A percentile compares a stretch with the other conserved stretches of the same genome.
These are phyloP conservation scores for Fusarium sp. DNA, from an alignment of 2,329 filamentous ascomycete genomes.

Conservation along the genomic window DNA sequence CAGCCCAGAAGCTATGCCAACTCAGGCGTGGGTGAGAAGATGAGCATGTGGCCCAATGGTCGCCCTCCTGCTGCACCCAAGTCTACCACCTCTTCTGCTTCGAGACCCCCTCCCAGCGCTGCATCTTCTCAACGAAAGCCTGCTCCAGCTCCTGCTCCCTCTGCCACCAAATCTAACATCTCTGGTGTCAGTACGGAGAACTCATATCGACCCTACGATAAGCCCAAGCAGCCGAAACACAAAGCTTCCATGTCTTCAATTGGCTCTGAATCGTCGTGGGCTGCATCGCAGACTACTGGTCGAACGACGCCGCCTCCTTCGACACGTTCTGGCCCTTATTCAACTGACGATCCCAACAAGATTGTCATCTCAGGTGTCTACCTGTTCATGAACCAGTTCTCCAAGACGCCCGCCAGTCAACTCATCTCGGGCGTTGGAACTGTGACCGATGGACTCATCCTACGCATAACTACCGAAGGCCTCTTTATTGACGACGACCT, in stretches of 20 bases:
- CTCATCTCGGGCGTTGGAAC: slow-evolving; percentile 85
- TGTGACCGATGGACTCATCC: slow-evolving; percentile 91
- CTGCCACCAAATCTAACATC: slow-evolving; percentile 68
- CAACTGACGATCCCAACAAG: slow-evolving; percentile 93
- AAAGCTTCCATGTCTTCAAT: slow-evolving; percentile 77
- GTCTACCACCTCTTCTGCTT: slow-evolving; percentile 45
- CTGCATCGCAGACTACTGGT: slow-evolving; percentile 84
- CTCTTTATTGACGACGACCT: slow-evolving; percentile 98
- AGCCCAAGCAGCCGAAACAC: slow-evolving; percentile 69
- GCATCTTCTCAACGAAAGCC: slow-evolving; percentile 52
- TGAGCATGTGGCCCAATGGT: slow-evolving; percentile 77
- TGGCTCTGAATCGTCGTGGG: slow-evolving; percentile 86
- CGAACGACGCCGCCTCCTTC: slow-evolving; percentile 87
- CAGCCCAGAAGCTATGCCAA: slow-evolving; percentile 71
- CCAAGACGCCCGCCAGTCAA: slow-evolving; percentile 90
- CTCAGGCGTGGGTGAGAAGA: slow-evolving; percentile 76
- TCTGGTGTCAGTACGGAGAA: slow-evolving; percentile 73
- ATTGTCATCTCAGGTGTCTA: slow-evolving; percentile 96
- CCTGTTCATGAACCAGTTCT: slow-evolving; percentile 89
- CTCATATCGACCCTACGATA: slow-evolving; percentile 84
- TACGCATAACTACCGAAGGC: slow-evolving; percentile 93
- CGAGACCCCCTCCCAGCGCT: slow-evolving; percentile 43
- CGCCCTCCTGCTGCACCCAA: slow-evolving; percentile 58
- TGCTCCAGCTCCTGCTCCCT: slow-evolving; percentile 60
- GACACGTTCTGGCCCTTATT: slow-evolving; percentile 80